Evolutionary conservation across 2,329 filamentous ascomycete species (phyloP), one percentile per base, ranked within the genome.

Genomic region (Phaeosphaeria sp.): DNA sequence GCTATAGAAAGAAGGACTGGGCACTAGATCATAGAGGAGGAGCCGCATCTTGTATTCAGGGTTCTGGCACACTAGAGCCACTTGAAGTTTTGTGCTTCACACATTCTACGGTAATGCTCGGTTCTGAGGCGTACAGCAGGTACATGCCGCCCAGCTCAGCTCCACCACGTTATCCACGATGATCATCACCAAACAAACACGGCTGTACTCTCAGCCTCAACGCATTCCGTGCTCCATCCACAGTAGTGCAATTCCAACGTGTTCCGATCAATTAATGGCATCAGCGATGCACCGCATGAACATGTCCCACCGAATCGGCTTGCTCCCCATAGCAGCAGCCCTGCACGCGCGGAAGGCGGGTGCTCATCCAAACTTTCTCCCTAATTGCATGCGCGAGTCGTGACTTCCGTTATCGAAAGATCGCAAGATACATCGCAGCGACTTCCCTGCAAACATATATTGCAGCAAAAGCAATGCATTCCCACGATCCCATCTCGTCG

Each of bases 1-100:
- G 49, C 51, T 62, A 17, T 62, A 49, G 52, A 50, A n/a, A 9
- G 22, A 21, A 20, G 13, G 9, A 33, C 18, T 17, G 27, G 22
- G 30, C 11, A 36, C 15, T 36, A 18, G 42, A 22, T 21, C n/a
- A n/a, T 20, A 7, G 40, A 43, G 4, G n/a, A 43, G 3, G 17
- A 18, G 20, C 6, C 40, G 2, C 5, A 18, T 18, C 40, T 43
- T 43, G 40, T 4, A n/a, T 20, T 18, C 11, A 43, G 8, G 40
- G 11, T 11, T 18, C n/a, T 43, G 6, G n/a, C 6, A 4, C 20
- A 18, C 3, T 21, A 21, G 17, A 43, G 20, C 20, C 8, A 18
- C 15, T 43, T 43, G 7, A 43, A 43, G 40, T 15, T 7, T 36
- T 13, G 30, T 36, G 44, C 22, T 27, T 17, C 3, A 22, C n/a